Evolutionary conservation across 106 monocot genomes (phyloP), one percentile per base, ranked within the genome.

Genomic region (Agapanthus africanus): DNA sequence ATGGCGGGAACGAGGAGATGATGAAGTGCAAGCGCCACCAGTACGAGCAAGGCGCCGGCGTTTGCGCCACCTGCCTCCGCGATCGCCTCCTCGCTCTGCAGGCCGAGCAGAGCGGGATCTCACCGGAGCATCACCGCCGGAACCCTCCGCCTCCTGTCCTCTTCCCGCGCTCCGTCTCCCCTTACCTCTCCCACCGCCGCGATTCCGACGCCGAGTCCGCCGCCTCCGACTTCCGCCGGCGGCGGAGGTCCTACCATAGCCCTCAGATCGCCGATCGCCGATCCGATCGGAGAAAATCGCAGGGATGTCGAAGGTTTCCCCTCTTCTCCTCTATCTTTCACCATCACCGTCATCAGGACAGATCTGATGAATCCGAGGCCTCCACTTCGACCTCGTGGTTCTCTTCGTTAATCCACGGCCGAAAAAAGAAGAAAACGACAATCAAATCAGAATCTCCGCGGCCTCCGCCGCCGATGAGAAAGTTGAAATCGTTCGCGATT

Each of bases 61-160:
- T 84, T 22, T 84, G 84, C 70, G 88, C 84, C 67, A 28, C 76
- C 52, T 88, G 87, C 75, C 87, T 88, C 73, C 78, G 79, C 0
- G 80, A 81, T 9, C 87, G 83, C 57, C 82, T 89, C 30, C 65
- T 75, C 36, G 78, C 69, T 57, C 42, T 83, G 39, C n/a, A 67
- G 42, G 77, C 76, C 57, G 64, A 37, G 9, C 78, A 71, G 61
- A 61, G 3, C 33, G 33, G 34, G 3, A 18, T 18, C 60, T 35
- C 35, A 5, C 35, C 60, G 32, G 34, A 32, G 60, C 6, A 27
- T 4, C 42, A 77, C 74, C 70, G 66, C 84, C 37, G 66, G 74
- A 41, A 74, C 73, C 35, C 70, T 57, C 59, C 57, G 56, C 56
- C 59, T 0, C 46, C 44, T 2, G 5, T 40, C 47, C 67, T 67